These are phyloP conservation scores for Trametes punicea DNA, from an alignment of 768 basidiomycete genomes.

Conservation along the genomic window DNA sequence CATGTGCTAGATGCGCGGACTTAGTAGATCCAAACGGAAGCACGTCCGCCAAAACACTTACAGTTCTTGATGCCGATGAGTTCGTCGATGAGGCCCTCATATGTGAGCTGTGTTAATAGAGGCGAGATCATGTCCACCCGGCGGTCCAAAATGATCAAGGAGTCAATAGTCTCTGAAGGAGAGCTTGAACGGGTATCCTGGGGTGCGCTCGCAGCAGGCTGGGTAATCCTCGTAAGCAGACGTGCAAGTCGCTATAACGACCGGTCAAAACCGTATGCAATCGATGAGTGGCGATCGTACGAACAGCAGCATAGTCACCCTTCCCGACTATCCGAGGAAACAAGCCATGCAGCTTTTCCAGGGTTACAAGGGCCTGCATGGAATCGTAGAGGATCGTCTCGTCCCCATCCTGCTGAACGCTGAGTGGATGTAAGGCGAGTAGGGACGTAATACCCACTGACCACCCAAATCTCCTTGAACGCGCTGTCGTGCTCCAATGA, in stretches of 20 bases:
- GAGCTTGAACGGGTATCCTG: constrained; percentile 39
- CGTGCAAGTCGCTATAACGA: constrained; percentile 64
- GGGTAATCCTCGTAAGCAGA: constrained; percentile 60
- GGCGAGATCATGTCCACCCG: constrained; percentile 95
- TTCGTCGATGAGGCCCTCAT: constrained; percentile 95
- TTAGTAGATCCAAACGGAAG: constrained; percentile 5
- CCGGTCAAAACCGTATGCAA: not conserved
- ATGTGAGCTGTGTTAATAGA: constrained; percentile 91
- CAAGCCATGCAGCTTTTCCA: constrained; percentile 81
- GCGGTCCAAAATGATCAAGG: constrained; percentile 85
- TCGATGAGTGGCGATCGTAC: constrained; percentile 18
- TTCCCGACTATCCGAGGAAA: constrained; percentile 94
- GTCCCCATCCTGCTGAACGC: constrained; percentile 73
- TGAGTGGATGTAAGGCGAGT: not conserved
- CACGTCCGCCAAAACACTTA: constrained; percentile 36
- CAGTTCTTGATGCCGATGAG: constrained; percentile 87
- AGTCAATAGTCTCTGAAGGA: constrained; percentile 68
- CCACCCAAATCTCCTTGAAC: constrained; percentile 90
- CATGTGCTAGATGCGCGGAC: constrained; percentile 51
- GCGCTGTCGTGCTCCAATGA: constrained; percentile 84
- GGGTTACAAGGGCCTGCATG: constrained; percentile 75
- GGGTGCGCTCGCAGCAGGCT: constrained; percentile 36
- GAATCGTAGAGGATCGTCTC: constrained; percentile 88
- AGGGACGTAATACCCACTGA: constrained; percentile 41
- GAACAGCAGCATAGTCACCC: constrained; percentile 80